A percentile compares a stretch with the other conserved stretches of the same genome.
Conservation (phyloP, 31 red algal species). For the Asparagopsis taxiformis region DNA sequence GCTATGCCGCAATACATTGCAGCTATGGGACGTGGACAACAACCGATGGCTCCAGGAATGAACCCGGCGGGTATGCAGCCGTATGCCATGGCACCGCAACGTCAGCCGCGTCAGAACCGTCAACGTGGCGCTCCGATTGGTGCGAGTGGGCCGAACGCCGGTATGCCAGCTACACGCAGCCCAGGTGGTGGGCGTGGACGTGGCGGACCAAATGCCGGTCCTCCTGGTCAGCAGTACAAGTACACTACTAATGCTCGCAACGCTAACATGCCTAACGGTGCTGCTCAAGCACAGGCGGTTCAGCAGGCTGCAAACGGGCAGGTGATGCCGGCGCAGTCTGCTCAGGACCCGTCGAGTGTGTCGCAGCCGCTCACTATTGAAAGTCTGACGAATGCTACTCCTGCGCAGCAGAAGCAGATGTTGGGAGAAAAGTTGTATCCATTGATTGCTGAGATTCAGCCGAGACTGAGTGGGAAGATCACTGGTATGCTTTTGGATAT, state of each 20-base stretch:
- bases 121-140: constrained; percentile 62
- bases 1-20: constrained; percentile 14
- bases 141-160: constrained; percentile 36
- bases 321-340: constrained; percentile 10
- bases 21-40: constrained; percentile 36
- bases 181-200: constrained; percentile 41
- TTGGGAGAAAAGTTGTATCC: constrained; percentile 94
- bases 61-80: constrained; percentile 25
- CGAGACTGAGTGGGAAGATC: constrained; percentile 89
- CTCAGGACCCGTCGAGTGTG: background rate
- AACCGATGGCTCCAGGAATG: constrained; percentile 40
- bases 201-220: constrained; percentile 9
- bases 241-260: constrained; percentile 79
- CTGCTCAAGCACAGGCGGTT: background rate
- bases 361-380: constrained; percentile 80
- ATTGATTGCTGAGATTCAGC: constrained; percentile 82
- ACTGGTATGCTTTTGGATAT: constrained; percentile 99
- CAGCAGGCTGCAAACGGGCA: constrained; percentile 36
- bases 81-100: constrained; percentile 18
- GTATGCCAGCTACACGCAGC: background rate
- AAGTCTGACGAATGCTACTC: constrained; percentile 84
- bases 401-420: constrained; percentile 95
- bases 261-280: constrained; percentile 50
- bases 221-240: constrained; percentile 66
- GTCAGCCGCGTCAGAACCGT: constrained; percentile 72